These are phyloP conservation scores for Lactarius pseudohatsudake DNA, from an alignment of 768 basidiomycete genomes.

Conservation along the genomic window DNA sequence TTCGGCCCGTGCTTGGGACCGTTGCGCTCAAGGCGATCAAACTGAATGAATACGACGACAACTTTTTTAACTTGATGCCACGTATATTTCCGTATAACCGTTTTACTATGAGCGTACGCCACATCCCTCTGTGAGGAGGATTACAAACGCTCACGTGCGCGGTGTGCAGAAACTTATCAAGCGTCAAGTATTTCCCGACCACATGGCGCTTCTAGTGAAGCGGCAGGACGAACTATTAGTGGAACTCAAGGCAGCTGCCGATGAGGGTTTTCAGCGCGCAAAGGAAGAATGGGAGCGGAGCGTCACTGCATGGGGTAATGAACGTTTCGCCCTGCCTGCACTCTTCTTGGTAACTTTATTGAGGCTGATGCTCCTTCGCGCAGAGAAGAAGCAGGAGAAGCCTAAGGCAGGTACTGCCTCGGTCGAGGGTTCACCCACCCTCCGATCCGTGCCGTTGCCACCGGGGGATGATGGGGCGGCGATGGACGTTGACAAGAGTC, in stretches of 20 bases:
- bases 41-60: conserved; percentile 87
- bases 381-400: conserved; percentile 49
- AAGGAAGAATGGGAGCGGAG: conserved; percentile 77
- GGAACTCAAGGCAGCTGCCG: conserved; percentile 60
- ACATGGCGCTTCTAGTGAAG: conserved; percentile 61
- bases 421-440: conserved; percentile 35
- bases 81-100: conserved; percentile 90
- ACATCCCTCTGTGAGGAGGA: neutral
- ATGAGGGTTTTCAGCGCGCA: conserved; percentile 65
- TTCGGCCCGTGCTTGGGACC: conserved; percentile 71
- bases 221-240: conserved; percentile 68
- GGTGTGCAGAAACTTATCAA: conserved; percentile 82
- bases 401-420: conserved; percentile 35
- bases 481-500: conserved; percentile 32
- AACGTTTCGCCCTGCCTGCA: no score
- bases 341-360: no score
- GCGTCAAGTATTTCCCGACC: conserved; percentile 78
- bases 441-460: conserved; percentile 31
- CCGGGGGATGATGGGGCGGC: conserved; percentile 31
- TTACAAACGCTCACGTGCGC: neutral
- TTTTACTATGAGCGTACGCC: conserved; percentile 83
- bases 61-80: conserved; percentile 89
- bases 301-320: conserved; percentile 65
- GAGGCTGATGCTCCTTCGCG: neutral
- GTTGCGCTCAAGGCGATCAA: conserved; percentile 77